Base-by-base conservation (phyloP, 495 filamentous ascomycete species). In the Penicillium egyptiacum region DNA sequence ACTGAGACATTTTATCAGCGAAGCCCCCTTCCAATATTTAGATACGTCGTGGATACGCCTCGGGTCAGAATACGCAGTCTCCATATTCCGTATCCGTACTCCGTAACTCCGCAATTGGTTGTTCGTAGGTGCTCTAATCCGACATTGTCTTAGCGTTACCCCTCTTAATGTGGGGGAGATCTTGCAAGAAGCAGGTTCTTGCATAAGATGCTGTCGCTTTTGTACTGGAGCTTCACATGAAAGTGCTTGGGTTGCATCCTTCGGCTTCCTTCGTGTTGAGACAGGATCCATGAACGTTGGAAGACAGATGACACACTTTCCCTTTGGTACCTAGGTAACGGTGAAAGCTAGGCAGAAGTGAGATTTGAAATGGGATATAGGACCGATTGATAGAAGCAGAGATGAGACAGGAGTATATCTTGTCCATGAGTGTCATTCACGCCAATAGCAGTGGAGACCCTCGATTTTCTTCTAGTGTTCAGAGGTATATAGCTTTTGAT, bases 221-320 rank as follows among this genome's bases (percentile, higher is more conserved):
- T 42, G 17, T 26, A 31, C 33, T 40, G 50, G 23, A n/a, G 1
- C 37, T 53, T 42, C 50, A 53, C 39, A 40, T 53, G 39, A 17
- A 20, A 19, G 23, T 39, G 17, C 37, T 23, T 43, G 7, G 50
- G 50, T 42, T 43, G 39, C 25, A 53, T 31, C 19, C 6, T 25
- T 28, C 50, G 37, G 19, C 16, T 17, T 50, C 30, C 1, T 20
- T 20, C n/a, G 35, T 26, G 33, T 26, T 30, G 3, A 26, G 26
- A n/a, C 5, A 25, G 22, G 6, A 12, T 33, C 30, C 11, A 33
- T 4, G 4, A 4, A 23, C 17, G 12, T 25, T 41, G 26, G 11
- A 28, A 20, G 26, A 8, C 28, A 30, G 17, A 17, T 48, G 45
- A 48, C 35, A 33, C 45, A 47, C 26, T 47, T 31, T 12, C 26